Conservation (phyloP, 2,329 filamentous ascomycete genomes). For the Sporothrix mexicana region DNA sequence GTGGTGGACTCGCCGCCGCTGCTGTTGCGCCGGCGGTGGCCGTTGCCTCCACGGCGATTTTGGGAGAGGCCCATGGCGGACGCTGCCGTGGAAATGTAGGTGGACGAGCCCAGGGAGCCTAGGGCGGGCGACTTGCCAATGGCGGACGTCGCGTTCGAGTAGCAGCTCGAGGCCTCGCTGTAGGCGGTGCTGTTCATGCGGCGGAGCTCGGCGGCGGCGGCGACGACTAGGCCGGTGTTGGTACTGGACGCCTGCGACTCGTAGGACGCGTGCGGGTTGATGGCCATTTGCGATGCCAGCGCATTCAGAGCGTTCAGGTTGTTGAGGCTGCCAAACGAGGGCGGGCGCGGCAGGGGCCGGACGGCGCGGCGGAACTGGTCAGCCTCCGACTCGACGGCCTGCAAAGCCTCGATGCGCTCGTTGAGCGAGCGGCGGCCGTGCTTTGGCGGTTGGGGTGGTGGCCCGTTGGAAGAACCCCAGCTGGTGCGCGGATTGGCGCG, state of each 20-base stretch:
- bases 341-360: conserved; percentile 31
- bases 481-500: conserved; percentile 18
- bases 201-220: conserved; percentile 58
- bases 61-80: background rate
- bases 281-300: background rate
- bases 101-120: background rate
- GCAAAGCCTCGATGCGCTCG: conserved; percentile 29
- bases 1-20: conserved; percentile 36
- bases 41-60: background rate
- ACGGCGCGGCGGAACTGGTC: conserved; percentile 1
- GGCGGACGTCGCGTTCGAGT: conserved; percentile 40
- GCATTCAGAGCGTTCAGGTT: background rate
- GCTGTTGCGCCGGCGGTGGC: conserved; percentile 20
- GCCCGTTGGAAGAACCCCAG: background rate
- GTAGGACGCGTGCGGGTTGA: background rate
- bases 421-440: conserved; percentile 29
- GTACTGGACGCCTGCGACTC: background rate
- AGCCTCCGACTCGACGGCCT: conserved; percentile 24
- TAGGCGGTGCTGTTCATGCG: conserved; percentile 61
- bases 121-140: background rate
- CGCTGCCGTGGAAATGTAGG: background rate
- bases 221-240: conserved; percentile 42
- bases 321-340: conserved; percentile 19
- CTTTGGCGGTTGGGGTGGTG: background rate
- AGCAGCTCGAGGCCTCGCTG: conserved; percentile 50